Conservation (phyloP, 768 basidiomycete species). For the Hebeloma cylindrosporum region DNA sequence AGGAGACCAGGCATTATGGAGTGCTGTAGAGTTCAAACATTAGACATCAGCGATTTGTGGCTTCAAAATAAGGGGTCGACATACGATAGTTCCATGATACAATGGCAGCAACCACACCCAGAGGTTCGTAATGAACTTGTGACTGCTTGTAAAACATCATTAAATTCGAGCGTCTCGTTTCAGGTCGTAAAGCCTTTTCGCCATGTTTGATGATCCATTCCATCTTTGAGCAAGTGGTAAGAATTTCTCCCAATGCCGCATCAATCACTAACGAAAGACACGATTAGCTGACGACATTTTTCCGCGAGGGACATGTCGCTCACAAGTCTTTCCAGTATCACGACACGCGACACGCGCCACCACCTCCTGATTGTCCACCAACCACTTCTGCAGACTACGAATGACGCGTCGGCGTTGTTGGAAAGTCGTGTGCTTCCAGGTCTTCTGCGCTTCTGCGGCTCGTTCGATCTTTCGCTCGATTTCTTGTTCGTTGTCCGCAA, state of each 20-base stretch:
- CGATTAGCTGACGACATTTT: slow-evolving; percentile 6
- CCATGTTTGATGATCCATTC: slow-evolving; percentile 90
- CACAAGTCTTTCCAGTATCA: slow-evolving; percentile 94
- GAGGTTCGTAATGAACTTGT: slow-evolving; percentile 82
- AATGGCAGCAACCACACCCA: slow-evolving; percentile 89
- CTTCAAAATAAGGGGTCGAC: slow-evolving; percentile 14
- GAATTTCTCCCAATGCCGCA: slow-evolving; percentile 90
- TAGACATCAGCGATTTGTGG: background rate
- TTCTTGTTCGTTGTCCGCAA: slow-evolving; percentile 72
- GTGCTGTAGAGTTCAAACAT: slow-evolving; percentile 51
- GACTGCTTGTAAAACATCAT: slow-evolving; percentile 77
- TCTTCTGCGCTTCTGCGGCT: slow-evolving; percentile 65
- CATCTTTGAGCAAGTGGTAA: slow-evolving; percentile 93
- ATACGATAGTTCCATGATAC: slow-evolving; percentile 96
- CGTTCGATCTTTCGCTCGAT: slow-evolving; percentile 70
- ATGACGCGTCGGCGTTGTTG: slow-evolving; percentile 79
- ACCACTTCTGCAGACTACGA: slow-evolving; percentile 87
- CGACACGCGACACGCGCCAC: slow-evolving; percentile 88
- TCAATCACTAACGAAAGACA: slow-evolving; percentile 67
- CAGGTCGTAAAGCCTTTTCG: slow-evolving; percentile 71
- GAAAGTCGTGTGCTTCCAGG: slow-evolving; percentile 79
- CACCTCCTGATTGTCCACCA: slow-evolving; percentile 84
- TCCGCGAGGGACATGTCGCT: slow-evolving; percentile 23
- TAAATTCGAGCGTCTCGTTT: slow-evolving; percentile 64
- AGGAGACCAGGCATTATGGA: slow-evolving; percentile 94